Evolutionary conservation across 164 flowering plant species (phyloP).

Genomic region (Magnolia changhungtana): DNA sequence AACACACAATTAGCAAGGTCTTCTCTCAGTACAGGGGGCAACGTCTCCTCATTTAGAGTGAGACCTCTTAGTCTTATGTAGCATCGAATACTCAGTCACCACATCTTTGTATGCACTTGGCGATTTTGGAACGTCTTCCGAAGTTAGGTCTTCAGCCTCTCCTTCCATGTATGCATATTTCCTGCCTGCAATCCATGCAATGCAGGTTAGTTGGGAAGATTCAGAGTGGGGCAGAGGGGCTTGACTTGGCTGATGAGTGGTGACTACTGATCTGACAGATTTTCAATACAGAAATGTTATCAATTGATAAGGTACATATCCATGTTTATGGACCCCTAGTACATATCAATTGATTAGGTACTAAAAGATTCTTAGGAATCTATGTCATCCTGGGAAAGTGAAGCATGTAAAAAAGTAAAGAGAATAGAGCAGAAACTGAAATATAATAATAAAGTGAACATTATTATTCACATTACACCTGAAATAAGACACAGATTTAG

Average conservation of each 20-base stretch:
- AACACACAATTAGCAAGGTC: not conserved
- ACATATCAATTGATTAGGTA: not conserved
- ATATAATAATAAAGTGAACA: too few relatives aligned
- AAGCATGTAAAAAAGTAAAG: too few relatives aligned
- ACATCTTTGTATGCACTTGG: conserved; percentile 44
- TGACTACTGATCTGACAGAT: too few relatives aligned
- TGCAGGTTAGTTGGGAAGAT: not conserved
- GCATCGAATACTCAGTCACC: conserved; percentile 33
- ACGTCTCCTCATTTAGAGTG: conserved; percentile 9
- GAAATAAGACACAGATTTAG: too few relatives aligned
- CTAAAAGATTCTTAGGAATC: too few relatives aligned
- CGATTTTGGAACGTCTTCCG: conserved; percentile 37
- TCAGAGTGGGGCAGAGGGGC: too few relatives aligned
- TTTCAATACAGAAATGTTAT: too few relatives aligned
- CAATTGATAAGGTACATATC: not conserved
- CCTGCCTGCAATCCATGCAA: not conserved
- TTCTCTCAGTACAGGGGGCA: conserved; percentile 6
- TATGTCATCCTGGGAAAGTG: too few relatives aligned
- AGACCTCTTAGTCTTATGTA: conserved; percentile 21
- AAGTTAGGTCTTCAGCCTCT: conserved; percentile 36
- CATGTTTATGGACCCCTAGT: not conserved
- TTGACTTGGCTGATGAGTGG: too few relatives aligned
- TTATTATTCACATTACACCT: too few relatives aligned
- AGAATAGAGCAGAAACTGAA: too few relatives aligned
- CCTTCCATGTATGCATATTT: conserved; percentile 43